These are phyloP conservation scores for Aphanocladium album DNA, from an alignment of 2,329 filamentous ascomycete species.

Conservation along the genomic window DNA sequence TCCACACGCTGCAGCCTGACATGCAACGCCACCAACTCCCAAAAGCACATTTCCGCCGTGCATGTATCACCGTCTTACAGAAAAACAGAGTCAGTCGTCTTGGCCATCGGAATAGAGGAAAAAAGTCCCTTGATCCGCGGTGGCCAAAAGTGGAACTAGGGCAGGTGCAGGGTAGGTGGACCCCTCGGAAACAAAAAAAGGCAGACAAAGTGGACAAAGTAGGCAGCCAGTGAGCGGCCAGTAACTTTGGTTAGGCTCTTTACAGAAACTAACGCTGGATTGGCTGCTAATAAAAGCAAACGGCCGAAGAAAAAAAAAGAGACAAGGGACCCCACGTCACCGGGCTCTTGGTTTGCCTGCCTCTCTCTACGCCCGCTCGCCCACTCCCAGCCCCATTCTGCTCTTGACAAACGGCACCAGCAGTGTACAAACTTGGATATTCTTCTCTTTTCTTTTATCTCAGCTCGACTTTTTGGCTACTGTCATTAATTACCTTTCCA, in stretches of 20 bases:
- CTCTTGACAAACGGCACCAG: not conserved
- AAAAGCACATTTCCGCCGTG: not conserved
- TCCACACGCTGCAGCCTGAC: too few relatives aligned
- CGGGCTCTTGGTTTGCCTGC: not conserved
- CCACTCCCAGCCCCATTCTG: not conserved
- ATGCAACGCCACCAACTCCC: too few relatives aligned
- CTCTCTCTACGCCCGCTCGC: not conserved
- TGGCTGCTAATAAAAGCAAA: too few relatives aligned
- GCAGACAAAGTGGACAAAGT: not conserved
- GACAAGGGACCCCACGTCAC: not conserved
- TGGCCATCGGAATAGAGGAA: not conserved
- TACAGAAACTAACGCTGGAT: too few relatives aligned
- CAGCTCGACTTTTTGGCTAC: slow-evolving; percentile 8
- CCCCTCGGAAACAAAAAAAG: not conserved
- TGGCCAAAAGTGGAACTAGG: not conserved
- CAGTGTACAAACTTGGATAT: not conserved
- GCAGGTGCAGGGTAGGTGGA: not conserved
- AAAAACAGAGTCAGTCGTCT: not conserved
- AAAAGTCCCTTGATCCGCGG: not conserved
- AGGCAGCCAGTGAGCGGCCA: not conserved
- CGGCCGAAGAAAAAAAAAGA: not conserved
- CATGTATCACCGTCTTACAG: not conserved
- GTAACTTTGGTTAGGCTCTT: not conserved
- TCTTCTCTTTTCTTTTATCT: not conserved
- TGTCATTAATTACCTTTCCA: not conserved